phyloP scores from a whole-genome alignment of 805 yeast genomes.

The Debaryomyces hansenii region DNA sequence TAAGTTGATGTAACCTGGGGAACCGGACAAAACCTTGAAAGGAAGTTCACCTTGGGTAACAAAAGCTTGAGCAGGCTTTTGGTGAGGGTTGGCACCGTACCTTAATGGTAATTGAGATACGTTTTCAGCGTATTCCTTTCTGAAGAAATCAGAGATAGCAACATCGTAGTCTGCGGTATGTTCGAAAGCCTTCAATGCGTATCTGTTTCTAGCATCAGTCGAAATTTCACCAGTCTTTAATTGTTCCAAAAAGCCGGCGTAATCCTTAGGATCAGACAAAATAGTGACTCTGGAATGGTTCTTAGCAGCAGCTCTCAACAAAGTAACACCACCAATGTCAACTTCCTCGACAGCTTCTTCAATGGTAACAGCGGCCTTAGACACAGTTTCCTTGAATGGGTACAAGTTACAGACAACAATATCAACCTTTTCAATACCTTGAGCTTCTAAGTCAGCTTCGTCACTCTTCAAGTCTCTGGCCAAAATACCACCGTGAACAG shows the following conservation, averaged over 20 bases:
- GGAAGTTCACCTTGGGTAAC: conserved; percentile 87
- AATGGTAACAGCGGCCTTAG: conserved; percentile 91
- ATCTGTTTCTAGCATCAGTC: conserved; percentile 68
- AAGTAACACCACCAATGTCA: conserved; percentile 96
- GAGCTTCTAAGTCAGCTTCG: conserved; percentile 82
- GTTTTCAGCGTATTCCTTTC: conserved; percentile 94
- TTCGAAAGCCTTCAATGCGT: conserved; percentile 96
- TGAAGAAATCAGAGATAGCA: conserved; percentile 93
- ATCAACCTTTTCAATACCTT: conserved; percentile 94
- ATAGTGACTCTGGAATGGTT: conserved; percentile 96
- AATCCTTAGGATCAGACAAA: conserved; percentile 91
- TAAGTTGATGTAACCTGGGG: conserved; percentile 97
- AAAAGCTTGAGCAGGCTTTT: conserved; percentile 97
- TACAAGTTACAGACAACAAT: conserved; percentile 96
- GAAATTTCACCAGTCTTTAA: conserved; percentile 73
- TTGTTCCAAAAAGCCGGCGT: conserved; percentile 83
- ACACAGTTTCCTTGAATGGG: conserved; percentile 96
- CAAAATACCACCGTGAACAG: conserved; percentile 96
- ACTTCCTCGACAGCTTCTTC: conserved; percentile 98
- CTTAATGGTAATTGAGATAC: conserved; percentile 88
- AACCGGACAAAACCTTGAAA: conserved; percentile 88
- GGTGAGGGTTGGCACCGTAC: conserved; percentile 99
- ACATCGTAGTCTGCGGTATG: conserved; percentile 98
- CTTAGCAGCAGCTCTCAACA: conserved; percentile 97
- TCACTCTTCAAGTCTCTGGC: conserved; percentile 92